A percentile compares a stretch with the other conserved stretches of the same genome.
phyloP scores from a whole-genome alignment of 2,329 filamentous ascomycete genomes.

The Neopestalotiopsis sp. region DNA sequence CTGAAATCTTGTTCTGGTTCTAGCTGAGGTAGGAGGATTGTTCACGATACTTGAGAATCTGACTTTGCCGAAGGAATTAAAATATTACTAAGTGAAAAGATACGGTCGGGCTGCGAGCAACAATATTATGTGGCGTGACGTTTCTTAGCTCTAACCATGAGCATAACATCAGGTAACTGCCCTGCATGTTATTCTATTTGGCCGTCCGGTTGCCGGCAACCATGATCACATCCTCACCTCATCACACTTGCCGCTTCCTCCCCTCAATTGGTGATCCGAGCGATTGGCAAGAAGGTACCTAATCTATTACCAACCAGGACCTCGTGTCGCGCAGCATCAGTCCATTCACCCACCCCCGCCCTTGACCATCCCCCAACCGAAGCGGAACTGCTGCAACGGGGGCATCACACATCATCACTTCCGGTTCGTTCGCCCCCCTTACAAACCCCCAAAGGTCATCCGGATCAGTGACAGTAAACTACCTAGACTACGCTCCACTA shows the following conservation, averaged over 20 bases:
- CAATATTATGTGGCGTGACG: background rate
- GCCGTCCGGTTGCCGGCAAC: background rate
- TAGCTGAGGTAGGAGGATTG: background rate
- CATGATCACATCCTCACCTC: conserved; percentile 6
- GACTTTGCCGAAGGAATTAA: background rate
- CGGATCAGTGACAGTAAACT: background rate
- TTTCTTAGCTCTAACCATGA: background rate
- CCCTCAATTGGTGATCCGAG: background rate
- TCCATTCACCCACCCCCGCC: conserved; percentile 5
- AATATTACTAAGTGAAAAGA: background rate
- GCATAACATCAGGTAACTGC: background rate
- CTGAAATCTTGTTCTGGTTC: background rate
- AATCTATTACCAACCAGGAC: background rate
- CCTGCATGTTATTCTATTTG: background rate
- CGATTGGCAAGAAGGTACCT: background rate
- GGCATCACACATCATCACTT: background rate
- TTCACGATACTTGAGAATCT: background rate
- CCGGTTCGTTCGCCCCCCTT: background rate
- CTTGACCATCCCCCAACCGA: background rate
- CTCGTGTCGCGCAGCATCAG: conserved; percentile 8
- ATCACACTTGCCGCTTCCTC: background rate
- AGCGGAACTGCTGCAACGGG: background rate
- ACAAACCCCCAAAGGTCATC: background rate
- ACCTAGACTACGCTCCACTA: background rate
- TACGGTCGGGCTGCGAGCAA: background rate